Conservation (phyloP, 2,329 filamentous ascomycete species). For the Penicillium concentricum region DNA sequence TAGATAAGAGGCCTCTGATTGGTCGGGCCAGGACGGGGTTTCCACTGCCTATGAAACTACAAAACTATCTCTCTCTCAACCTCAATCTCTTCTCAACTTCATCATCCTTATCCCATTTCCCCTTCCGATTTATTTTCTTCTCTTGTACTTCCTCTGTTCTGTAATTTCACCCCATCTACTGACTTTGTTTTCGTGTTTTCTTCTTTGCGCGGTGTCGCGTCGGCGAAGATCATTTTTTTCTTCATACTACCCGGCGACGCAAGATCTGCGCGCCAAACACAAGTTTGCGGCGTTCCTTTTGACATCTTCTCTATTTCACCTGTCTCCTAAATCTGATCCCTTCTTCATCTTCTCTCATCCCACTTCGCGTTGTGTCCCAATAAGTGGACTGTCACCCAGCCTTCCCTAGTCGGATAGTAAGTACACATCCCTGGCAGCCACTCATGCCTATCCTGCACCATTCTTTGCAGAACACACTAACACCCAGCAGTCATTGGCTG, state of each 20-base stretch:
- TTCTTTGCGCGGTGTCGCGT: constrained; percentile 12
- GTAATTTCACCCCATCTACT: constrained; percentile 1
- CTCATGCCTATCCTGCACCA: constrained; percentile 20
- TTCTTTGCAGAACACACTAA: constrained; percentile 9
- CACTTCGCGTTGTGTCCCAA: constrained; percentile 12
- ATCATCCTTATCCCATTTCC: constrained; percentile 5
- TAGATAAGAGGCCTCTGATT: constrained; percentile 8
- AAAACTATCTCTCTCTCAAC: constrained; percentile 28
- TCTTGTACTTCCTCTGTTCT: constrained; percentile 1
- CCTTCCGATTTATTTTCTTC: constrained; percentile 2
- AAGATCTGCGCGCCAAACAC: constrained; percentile 12
- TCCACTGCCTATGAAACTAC: constrained; percentile 18
- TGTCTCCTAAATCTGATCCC: neutral
- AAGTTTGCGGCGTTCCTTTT: constrained; percentile 3
- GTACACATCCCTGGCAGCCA: constrained; percentile 35
- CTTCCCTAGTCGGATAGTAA: constrained; percentile 13
- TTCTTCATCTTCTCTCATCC: constrained; percentile 1
- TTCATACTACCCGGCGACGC: constrained; percentile 10
- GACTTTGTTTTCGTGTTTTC: constrained; percentile 11
- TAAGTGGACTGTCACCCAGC: constrained; percentile 15
- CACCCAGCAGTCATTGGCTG: constrained; percentile 8
- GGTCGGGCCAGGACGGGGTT: constrained; percentile 6
- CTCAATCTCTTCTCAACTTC: constrained; percentile 12
- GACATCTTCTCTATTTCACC: constrained; percentile 1
- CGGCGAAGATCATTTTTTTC: constrained; percentile 12